Evolutionary conservation across 768 basidiomycete species (phyloP).

Genomic region (Postia placenta): DNA sequence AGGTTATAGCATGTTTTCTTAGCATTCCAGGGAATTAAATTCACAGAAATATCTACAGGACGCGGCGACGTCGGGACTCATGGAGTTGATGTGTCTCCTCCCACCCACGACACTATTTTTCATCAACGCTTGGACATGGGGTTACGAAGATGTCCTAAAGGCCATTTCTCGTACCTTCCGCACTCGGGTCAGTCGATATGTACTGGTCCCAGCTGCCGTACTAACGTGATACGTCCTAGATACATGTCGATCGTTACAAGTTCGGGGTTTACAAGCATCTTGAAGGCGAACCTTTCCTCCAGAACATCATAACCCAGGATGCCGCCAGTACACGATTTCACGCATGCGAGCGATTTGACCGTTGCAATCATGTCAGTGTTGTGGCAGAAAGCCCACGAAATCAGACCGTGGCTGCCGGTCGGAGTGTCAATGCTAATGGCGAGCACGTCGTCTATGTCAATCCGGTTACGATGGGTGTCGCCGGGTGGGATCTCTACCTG

Average conservation of each 20-base stretch:
- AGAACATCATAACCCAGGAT: conserved; percentile 55
- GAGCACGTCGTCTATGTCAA: conserved; percentile 78
- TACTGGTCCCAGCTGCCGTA: neutral
- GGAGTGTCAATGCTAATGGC: conserved; percentile 25
- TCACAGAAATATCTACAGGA: conserved; percentile 36
- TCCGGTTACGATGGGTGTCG: conserved; percentile 65
- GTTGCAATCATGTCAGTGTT: conserved; percentile 59
- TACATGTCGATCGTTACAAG: conserved; percentile 93
- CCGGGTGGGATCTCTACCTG: conserved; percentile 46
- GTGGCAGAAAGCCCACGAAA: conserved; percentile 13
- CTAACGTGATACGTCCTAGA: conserved; percentile 32
- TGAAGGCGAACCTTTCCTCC: conserved; percentile 54
- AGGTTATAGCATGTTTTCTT: conserved; percentile 5
- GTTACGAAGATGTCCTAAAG: conserved; percentile 89
- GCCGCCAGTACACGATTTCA: conserved; percentile 73
- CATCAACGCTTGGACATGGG: conserved; percentile 94
- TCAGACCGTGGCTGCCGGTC: conserved; percentile 11
- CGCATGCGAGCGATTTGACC: conserved; percentile 82
- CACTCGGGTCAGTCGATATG: conserved; percentile 37
- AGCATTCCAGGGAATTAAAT: neutral
- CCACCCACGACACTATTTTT: conserved; percentile 71
- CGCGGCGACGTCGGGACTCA: conserved; percentile 57
- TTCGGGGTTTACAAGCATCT: conserved; percentile 50
- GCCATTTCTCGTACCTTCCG: conserved; percentile 64
- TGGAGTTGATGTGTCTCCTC: conserved; percentile 64